phyloP scores from a whole-genome alignment of 192 early-diverging fungal genomes.

The Phycomyces blakesleeanus region DNA sequence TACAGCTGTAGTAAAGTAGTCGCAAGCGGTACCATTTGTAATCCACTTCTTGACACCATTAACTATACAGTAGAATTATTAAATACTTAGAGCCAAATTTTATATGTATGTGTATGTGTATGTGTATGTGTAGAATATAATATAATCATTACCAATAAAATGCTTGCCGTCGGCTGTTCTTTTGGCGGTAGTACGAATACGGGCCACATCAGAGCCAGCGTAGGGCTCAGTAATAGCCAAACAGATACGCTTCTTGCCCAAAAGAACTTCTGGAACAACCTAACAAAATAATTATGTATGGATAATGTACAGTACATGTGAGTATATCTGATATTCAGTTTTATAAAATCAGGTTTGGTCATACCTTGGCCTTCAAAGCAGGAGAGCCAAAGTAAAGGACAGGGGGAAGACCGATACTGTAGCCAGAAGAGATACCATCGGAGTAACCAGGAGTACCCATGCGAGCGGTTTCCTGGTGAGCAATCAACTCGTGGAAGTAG shows the following conservation, averaged over 20 bases:
- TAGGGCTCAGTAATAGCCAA: conserved; percentile 80
- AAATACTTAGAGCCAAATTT: too few species aligned
- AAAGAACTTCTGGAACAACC: conserved; percentile 61
- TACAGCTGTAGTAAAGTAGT: conserved; percentile 33
- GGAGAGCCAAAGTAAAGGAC: conserved; percentile 73
- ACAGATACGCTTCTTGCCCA: conserved; percentile 76
- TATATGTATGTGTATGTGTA: too few species aligned
- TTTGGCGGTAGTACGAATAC: conserved; percentile 63
- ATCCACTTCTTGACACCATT: conserved; percentile 88
- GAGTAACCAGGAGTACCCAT: conserved; percentile 64
- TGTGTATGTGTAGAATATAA: too few species aligned
- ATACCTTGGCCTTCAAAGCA: conserved; percentile 54
- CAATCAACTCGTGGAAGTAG: conserved; percentile 65
- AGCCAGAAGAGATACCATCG: conserved; percentile 68
- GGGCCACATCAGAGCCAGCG: conserved; percentile 75
- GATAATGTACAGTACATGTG: too few species aligned
- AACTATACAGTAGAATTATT: conserved; percentile 42
- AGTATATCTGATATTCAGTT: too few species aligned
- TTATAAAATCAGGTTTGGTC: conserved; percentile 44
- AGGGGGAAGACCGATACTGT: conserved; percentile 74
- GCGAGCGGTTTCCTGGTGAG: conserved; percentile 73
- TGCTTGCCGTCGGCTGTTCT: conserved; percentile 60
- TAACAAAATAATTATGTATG: conserved; percentile 5
- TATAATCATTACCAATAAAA: conserved; percentile 33
- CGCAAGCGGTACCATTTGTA: conserved; percentile 67